These are phyloP conservation scores for Fusarium hainanense DNA, from an alignment of 2,329 filamentous ascomycete species.

Conservation along the genomic window DNA sequence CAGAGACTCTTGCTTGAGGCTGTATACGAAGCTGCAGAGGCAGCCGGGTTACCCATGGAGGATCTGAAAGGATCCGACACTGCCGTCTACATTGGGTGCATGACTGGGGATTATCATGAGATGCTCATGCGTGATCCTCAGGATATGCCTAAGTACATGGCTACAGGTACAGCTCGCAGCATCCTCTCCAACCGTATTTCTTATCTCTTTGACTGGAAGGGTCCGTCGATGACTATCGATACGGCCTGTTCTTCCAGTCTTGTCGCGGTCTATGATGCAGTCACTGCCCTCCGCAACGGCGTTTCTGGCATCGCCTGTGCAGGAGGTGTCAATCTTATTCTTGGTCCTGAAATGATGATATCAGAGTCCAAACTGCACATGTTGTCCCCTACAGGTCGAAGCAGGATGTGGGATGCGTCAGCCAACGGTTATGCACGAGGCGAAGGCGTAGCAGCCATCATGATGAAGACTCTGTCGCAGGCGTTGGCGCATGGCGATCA, in stretches of 20 bases:
- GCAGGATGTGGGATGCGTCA: neutral
- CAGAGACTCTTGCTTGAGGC: slow-evolving; percentile 6
- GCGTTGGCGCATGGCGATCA: neutral
- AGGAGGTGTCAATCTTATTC: neutral
- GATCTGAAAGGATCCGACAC: slow-evolving; percentile 7
- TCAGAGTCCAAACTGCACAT: slow-evolving; percentile 7
- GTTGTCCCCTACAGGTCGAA: neutral
- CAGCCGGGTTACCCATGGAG: slow-evolving; percentile 1
- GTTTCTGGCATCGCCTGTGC: neutral
- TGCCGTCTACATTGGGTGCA: slow-evolving; percentile 1
- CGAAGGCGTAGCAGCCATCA: neutral
- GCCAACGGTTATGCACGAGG: slow-evolving; percentile 1
- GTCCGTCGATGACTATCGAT: neutral
- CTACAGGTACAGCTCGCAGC: neutral
- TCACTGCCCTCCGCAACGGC: neutral
- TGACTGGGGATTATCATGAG: slow-evolving; percentile 7
- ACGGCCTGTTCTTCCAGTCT: too few species aligned
- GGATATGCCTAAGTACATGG: slow-evolving; percentile 15
- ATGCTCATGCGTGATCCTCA: slow-evolving; percentile 13
- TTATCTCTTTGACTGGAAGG: too few species aligned
- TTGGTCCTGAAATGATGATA: slow-evolving; percentile 6
- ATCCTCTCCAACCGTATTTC: too few species aligned
- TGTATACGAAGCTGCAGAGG: neutral
- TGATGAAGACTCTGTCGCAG: neutral
- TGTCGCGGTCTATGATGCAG: slow-evolving; percentile 3